These are phyloP conservation scores for Coemansia sp. DNA, from an alignment of 192 early-diverging fungal genomes.

Conservation along the genomic window DNA sequence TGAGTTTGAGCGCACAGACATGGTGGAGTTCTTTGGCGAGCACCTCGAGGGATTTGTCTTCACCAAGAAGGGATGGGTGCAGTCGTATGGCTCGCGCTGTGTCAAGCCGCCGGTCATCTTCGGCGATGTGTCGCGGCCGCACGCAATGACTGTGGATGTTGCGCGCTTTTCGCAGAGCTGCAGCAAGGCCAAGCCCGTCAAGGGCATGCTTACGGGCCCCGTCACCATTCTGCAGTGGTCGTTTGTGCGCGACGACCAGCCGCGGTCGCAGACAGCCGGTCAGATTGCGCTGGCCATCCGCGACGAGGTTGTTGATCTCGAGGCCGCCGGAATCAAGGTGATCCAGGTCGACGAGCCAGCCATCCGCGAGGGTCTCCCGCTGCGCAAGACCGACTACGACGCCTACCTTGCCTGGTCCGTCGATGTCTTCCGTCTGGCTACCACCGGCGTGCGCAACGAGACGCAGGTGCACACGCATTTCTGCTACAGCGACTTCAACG, in stretches of 20 bases:
- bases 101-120: slow-evolving; percentile 97
- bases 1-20: slow-evolving; percentile 95
- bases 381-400: slow-evolving; percentile 82
- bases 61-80: slow-evolving; percentile 96
- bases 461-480: slow-evolving; percentile 99
- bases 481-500: slow-evolving; percentile 99
- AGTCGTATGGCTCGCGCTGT: slow-evolving; percentile 94
- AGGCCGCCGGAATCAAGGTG: slow-evolving; percentile 84
- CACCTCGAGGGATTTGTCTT: slow-evolving; percentile 91
- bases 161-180: slow-evolving; percentile 84
- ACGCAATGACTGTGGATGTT: slow-evolving; percentile 90
- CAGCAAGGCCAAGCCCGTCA: slow-evolving; percentile 84
- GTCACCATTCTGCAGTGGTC: slow-evolving; percentile 99
- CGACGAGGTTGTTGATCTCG: slow-evolving; percentile 93
- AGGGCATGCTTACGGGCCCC: slow-evolving; percentile 99
- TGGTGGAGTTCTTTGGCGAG: slow-evolving; percentile 98
- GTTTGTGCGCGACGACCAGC: slow-evolving; percentile 97
- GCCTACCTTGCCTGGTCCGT: slow-evolving; percentile 96
- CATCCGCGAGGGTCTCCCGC: slow-evolving; percentile 96
- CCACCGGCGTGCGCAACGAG: slow-evolving; percentile 77
- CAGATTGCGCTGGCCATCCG: slow-evolving; percentile 95
- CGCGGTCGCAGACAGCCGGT: slow-evolving; percentile 74
- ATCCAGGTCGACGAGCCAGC: slow-evolving; percentile 99
- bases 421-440: slow-evolving; percentile 87
- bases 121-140: slow-evolving; percentile 90